phyloP scores from a whole-genome alignment of 495 filamentous ascomycete species.

The Penicillium pancosmium region DNA sequence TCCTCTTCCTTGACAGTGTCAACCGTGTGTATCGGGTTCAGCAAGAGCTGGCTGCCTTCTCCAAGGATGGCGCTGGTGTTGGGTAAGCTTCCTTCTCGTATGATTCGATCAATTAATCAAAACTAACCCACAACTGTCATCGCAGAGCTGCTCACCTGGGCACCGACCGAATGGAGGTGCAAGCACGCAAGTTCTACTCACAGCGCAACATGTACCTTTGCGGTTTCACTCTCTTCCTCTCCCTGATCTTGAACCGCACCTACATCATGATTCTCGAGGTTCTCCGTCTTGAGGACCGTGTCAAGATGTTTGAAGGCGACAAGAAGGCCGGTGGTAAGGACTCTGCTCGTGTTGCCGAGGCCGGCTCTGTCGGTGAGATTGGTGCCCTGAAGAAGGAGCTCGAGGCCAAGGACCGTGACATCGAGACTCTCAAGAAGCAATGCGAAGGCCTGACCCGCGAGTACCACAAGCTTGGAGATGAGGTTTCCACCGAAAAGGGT shows the following conservation, averaged over 20 bases:
- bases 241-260: constrained; percentile 97
- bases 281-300: constrained; percentile 88
- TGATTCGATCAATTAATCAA: constrained; percentile 1
- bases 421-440: constrained; percentile 85
- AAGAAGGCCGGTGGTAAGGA: constrained; percentile 73
- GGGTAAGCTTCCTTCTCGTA: constrained; percentile 34
- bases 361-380: constrained; percentile 74
- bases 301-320: constrained; percentile 84
- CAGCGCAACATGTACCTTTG: constrained; percentile 99
- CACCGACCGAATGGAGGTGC: constrained; percentile 94
- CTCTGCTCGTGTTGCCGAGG: constrained; percentile 60
- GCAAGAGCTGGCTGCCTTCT: constrained; percentile 71
- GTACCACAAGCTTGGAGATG: constrained; percentile 80
- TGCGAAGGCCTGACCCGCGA: constrained; percentile 72
- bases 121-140: constrained; percentile 26
- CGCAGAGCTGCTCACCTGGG: constrained; percentile 71
- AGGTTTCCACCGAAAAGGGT: constrained; percentile 61
- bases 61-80: constrained; percentile 49
- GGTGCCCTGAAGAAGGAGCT: constrained; percentile 72
- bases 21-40: constrained; percentile 98
- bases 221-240: constrained; percentile 98
- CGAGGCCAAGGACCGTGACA: constrained; percentile 69
- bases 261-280: constrained; percentile 96
- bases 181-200: constrained; percentile 99
- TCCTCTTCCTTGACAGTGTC: constrained; percentile 97